phyloP scores from a whole-genome alignment of 2,329 filamentous ascomycete species.

The Clonostachys rosea region DNA sequence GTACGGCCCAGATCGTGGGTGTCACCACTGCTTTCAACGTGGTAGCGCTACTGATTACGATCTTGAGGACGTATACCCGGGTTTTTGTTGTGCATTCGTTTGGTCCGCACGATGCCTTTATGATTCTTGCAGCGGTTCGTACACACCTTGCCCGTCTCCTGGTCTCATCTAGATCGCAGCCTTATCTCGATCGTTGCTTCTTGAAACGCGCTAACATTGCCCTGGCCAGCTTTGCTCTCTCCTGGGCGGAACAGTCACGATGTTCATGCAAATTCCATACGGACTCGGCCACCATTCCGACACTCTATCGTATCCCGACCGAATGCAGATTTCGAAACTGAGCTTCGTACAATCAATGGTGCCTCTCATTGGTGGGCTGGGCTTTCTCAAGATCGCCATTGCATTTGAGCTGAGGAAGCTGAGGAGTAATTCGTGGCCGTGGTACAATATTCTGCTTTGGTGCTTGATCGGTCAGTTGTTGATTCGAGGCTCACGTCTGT shows the following conservation, averaged over 20 bases:
- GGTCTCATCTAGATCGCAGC: not conserved
- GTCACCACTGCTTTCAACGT: conserved; percentile 12
- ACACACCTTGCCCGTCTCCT: too few relatives aligned
- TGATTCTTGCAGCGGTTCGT: conserved; percentile 17
- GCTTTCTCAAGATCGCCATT: conserved; percentile 14
- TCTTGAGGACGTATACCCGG: conserved; percentile 9
- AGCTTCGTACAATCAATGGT: conserved; percentile 40
- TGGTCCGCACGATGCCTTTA: conserved; percentile 18
- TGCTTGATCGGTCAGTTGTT: too few relatives aligned
- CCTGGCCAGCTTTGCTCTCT: conserved; percentile 14
- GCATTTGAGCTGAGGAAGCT: conserved; percentile 11
- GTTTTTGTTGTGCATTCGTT: conserved; percentile 11
- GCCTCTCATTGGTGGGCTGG: conserved; percentile 20
- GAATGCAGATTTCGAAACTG: conserved; percentile 28
- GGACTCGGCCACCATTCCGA: conserved; percentile 40
- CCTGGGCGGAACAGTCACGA: conserved; percentile 20
- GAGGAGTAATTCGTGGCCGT: not conserved
- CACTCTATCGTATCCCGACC: conserved; percentile 23
- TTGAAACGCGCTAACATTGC: not conserved
- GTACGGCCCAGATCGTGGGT: conserved; percentile 12
- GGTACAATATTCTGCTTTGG: too few relatives aligned
- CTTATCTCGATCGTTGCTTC: not conserved
- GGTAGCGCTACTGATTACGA: conserved; percentile 11
- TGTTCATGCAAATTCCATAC: conserved; percentile 33
- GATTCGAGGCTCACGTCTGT: too few relatives aligned